Percentiles rank a stretch among this genome's conserved stretches.
Conservation (phyloP, 2,329 filamentous ascomycete species). For the Mycocentrospora acerina region DNA sequence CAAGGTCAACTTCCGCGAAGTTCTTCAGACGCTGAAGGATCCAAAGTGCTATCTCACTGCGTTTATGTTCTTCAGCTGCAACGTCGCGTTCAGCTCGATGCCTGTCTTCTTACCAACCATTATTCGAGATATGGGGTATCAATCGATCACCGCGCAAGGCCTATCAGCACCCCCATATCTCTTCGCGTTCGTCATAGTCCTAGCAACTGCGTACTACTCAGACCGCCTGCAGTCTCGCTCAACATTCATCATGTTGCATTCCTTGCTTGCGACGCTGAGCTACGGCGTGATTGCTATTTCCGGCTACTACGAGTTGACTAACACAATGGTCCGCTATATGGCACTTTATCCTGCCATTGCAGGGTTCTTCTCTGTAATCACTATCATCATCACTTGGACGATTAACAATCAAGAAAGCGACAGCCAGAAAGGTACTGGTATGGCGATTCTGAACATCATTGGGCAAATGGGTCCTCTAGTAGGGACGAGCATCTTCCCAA, state of each 20-base stretch:
- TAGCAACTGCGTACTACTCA: conserved; percentile 71
- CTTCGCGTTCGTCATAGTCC: conserved; percentile 69
- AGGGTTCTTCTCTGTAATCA: conserved; percentile 85
- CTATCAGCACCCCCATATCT: conserved; percentile 82
- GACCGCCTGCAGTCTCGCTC: conserved; percentile 66
- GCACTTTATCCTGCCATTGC: conserved; percentile 76
- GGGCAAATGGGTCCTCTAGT: conserved; percentile 74
- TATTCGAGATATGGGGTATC: conserved; percentile 73
- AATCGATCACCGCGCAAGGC: conserved; percentile 67
- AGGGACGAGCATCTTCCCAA: conserved; percentile 58
- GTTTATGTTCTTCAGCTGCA: conserved; percentile 82
- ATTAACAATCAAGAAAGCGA: conserved; percentile 79
- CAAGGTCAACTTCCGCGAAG: conserved; percentile 57
- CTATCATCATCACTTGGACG: conserved; percentile 82
- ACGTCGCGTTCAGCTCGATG: conserved; percentile 84
- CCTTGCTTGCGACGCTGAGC: conserved; percentile 64
- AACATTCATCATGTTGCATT: conserved; percentile 67
- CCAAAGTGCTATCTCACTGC: conserved; percentile 75
- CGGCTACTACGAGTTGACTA: conserved; percentile 43
- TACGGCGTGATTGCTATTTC: conserved; percentile 64
- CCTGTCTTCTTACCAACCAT: conserved; percentile 87
- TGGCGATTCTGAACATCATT: conserved; percentile 78
- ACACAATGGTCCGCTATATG: conserved; percentile 60
- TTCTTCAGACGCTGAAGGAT: conserved; percentile 62
- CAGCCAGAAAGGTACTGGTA: conserved; percentile 70